Percentiles rank a stretch among this genome's conserved stretches.
These are phyloP conservation scores for Collybiopsis confluens DNA, from an alignment of 768 basidiomycete genomes.

Conservation along the genomic window DNA sequence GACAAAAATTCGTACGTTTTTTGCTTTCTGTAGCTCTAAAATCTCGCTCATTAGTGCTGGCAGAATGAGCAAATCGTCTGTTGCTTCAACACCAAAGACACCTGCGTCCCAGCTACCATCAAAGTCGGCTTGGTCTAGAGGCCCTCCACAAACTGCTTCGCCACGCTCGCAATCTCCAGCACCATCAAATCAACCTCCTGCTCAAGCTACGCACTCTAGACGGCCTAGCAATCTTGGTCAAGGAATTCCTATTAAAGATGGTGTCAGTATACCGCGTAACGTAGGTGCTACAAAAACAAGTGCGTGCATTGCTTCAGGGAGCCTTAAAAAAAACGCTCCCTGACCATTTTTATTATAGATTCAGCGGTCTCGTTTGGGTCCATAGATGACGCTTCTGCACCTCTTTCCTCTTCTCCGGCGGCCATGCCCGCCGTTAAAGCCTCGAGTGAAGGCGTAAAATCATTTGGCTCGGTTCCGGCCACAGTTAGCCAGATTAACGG, in stretches of 20 bases:
- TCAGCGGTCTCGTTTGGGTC: constrained; percentile 85
- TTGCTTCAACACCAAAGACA: constrained; percentile 68
- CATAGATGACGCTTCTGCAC: constrained; percentile 74
- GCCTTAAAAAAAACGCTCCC: constrained; percentile 2
- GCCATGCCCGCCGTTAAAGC: constrained; percentile 59
- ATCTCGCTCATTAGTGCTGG: constrained; percentile 3
- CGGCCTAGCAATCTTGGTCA: constrained; percentile 72
- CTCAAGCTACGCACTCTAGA: constrained; percentile 62
- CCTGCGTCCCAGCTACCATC: constrained; percentile 60
- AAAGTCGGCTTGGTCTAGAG: constrained; percentile 90
- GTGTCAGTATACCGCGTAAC: constrained; percentile 67
- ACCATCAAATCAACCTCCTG: constrained; percentile 42
- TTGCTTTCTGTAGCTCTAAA: constrained; percentile 1
- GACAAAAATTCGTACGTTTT: constrained; percentile 25
- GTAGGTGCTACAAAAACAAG: constrained; percentile 68
- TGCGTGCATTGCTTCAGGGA: constrained; percentile 27
- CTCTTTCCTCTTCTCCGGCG: constrained; percentile 82
- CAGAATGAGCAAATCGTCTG: constrained; percentile 94
- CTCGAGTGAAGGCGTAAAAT: constrained; percentile 57
- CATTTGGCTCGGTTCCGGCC: constrained; percentile 76
- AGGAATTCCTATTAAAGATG: constrained; percentile 74
- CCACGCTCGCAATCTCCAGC: constrained; percentile 80
- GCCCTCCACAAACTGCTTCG: constrained; percentile 72
- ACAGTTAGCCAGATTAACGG: constrained; percentile 57
- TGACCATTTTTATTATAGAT: constrained; percentile 35